These are phyloP conservation scores for Flagelloscypha sp. DNA, from an alignment of 768 basidiomycete species.

Conservation along the genomic window DNA sequence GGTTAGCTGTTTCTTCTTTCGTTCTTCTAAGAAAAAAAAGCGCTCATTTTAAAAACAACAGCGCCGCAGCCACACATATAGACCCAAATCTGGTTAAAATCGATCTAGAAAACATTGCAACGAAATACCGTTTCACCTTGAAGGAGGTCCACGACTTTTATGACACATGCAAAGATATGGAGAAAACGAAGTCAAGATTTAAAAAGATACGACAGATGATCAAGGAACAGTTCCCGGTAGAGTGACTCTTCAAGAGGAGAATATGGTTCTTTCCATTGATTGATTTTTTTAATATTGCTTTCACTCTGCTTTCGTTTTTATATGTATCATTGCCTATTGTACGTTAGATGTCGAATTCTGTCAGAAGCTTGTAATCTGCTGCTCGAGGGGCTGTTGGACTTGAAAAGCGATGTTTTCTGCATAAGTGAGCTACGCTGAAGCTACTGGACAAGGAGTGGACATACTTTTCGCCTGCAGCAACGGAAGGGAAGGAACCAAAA, in stretches of 20 bases:
- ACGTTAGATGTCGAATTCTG: slow-evolving; percentile 49
- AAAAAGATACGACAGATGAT: slow-evolving; percentile 54
- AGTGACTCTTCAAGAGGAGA: too few species aligned
- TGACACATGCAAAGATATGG: slow-evolving; percentile 65
- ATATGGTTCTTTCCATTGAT: too few species aligned
- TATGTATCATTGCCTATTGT: too few species aligned
- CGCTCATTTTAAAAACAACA: neutral
- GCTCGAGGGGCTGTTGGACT: slow-evolving; percentile 77
- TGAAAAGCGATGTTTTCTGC: slow-evolving; percentile 66
- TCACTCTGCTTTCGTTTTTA: too few species aligned
- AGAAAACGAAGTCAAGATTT: slow-evolving; percentile 55
- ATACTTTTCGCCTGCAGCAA: slow-evolving; percentile 93
- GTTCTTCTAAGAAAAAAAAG: neutral
- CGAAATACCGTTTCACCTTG: slow-evolving; percentile 59
- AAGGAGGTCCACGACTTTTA: slow-evolving; percentile 77
- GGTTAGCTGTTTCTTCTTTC: neutral
- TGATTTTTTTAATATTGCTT: too few species aligned
- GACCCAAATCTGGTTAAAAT: slow-evolving; percentile 47
- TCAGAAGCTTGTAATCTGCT: slow-evolving; percentile 57
- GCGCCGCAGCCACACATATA: slow-evolving; percentile 1
- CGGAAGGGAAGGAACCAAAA: slow-evolving; percentile 92
- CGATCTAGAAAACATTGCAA: slow-evolving; percentile 62
- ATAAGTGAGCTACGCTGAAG: slow-evolving; percentile 3
- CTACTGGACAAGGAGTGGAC: slow-evolving; percentile 16
- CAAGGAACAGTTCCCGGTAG: too few species aligned